Percentiles rank a stretch among this genome's conserved stretches.
These are phyloP conservation scores for Chalciporus pseudorubinellus DNA, from an alignment of 768 basidiomycete genomes.

Conservation along the genomic window DNA sequence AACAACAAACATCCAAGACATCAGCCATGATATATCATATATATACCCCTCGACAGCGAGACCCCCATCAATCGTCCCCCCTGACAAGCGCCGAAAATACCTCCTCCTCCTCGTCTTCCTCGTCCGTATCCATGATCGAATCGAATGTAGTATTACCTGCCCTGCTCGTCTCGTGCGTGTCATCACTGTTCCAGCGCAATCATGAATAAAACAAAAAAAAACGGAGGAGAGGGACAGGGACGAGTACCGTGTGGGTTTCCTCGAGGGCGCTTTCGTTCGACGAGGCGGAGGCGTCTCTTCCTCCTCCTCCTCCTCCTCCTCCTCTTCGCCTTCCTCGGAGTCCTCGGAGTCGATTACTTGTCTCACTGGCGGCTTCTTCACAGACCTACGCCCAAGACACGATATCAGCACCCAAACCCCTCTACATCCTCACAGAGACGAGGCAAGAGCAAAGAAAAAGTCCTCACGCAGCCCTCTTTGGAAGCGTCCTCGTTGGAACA, in stretches of 20 bases:
- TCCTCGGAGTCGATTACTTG: slow-evolving; percentile 18
- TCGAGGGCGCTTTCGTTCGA: not conserved
- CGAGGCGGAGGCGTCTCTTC: slow-evolving; percentile 39
- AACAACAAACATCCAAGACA: too few relatives aligned
- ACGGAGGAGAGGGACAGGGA: not conserved
- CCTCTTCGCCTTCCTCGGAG: slow-evolving; percentile 35
- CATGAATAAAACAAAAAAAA: not conserved
- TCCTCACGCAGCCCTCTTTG: slow-evolving; percentile 58
- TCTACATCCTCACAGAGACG: not conserved
- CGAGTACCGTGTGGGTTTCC: slow-evolving; percentile 8
- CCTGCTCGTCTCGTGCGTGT: slow-evolving; percentile 5
- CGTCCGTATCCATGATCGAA: slow-evolving; percentile 55
- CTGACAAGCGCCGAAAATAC: slow-evolving; percentile 33
- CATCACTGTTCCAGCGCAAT: not conserved
- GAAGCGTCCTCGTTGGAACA: slow-evolving; percentile 50
- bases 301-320: slow-evolving; percentile 39
- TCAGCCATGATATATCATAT: too few relatives aligned
- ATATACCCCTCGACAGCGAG: too few relatives aligned
- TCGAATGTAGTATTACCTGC: slow-evolving; percentile 30
- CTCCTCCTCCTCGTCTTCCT: slow-evolving; percentile 48
- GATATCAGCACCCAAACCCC: not conserved
- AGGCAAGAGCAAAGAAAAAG: not conserved
- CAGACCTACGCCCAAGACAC: slow-evolving; percentile 30
- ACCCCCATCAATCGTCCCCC: not conserved
- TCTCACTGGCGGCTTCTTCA: slow-evolving; percentile 36